Base-by-base conservation (phyloP, 495 filamentous ascomycete genomes). In the Hypomontagnella monticulosa region DNA sequence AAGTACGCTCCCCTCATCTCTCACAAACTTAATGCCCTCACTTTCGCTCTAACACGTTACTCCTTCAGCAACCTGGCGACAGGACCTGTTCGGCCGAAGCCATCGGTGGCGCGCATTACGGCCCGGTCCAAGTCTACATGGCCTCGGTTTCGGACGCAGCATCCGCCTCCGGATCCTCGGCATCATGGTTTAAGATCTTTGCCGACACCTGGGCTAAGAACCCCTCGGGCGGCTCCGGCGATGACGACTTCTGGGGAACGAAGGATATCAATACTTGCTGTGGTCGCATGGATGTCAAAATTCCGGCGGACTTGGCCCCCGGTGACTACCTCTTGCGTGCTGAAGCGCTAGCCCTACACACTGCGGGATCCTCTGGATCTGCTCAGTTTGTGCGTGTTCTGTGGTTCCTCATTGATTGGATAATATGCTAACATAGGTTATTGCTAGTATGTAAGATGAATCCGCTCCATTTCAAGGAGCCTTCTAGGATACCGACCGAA, bases 281-380 rank as follows among this genome's bases (percentile, higher is more conserved):
- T 75, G 80, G 82, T 12, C 75, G 76, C 51, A 77, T 83, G 74
- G 57, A 77, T 48, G 75, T 84, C 41, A 74, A 67, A 38, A 81
- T 85, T 70, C 83, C 83, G 10, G 34, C 73, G 10, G 77, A 81
- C 70, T 61, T 84, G 36, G 66, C 79, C 5, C 40, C 81, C 0
- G 83, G 83, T 46, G 81, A 85, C 67, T 85, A 84, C 66, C 76
- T 84, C 1, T 72, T 85, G 16, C 80, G 83, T 30, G 83, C 81
- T 23, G 83, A 85, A 70, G 79, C 71, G 3, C 77, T 84, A n/a
- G 83, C 83, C 0, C 74, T 85, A 4, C 83, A 85, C 44, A 71
- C 79, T 0, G 81, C 81, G 8, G 72, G 48, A 23, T 47, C 63
- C 11, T n/a, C 63, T 4, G 73, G 72, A 12, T 71, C 72, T n/a